These are phyloP conservation scores for Elsinoe perseae DNA, from an alignment of 2,329 filamentous ascomycete genomes.

Conservation along the genomic window DNA sequence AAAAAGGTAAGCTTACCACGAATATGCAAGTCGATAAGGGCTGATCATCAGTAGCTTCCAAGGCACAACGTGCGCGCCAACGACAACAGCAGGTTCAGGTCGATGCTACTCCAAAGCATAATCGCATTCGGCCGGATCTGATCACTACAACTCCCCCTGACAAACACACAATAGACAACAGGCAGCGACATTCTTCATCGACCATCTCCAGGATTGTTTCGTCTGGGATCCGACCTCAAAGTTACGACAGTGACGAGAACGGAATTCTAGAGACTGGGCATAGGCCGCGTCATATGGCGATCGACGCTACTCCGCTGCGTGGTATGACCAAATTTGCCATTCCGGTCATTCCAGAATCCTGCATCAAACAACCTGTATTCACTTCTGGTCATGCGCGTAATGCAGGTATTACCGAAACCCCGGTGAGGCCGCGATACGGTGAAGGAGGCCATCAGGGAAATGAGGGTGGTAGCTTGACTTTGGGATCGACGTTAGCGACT, in stretches of 20 bases:
- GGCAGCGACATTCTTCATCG: slow-evolving; percentile 20
- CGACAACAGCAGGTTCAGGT: slow-evolving; percentile 28
- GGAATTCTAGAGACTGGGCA: slow-evolving; percentile 27
- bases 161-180: slow-evolving; percentile 24
- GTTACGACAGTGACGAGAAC: slow-evolving; percentile 24
- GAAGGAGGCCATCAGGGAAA: neutral
- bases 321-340: slow-evolving; percentile 30
- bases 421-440: slow-evolving; percentile 2
- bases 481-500: slow-evolving; percentile 14
- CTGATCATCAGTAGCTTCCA: slow-evolving; percentile 26
- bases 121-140: slow-evolving; percentile 27
- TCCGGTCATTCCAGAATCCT: slow-evolving; percentile 18
- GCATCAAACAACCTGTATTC: slow-evolving; percentile 12
- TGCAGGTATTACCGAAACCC: slow-evolving; percentile 16
- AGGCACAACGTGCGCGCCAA: slow-evolving; percentile 21
- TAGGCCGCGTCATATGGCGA: slow-evolving; percentile 19
- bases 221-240: slow-evolving; percentile 30
- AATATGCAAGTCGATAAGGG: slow-evolving; percentile 24
- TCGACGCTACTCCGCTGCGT: slow-evolving; percentile 39
- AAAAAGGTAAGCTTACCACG: slow-evolving; percentile 21
- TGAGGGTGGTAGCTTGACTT: slow-evolving; percentile 2
- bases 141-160: slow-evolving; percentile 25
- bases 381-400: neutral
- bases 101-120: slow-evolving; percentile 37
- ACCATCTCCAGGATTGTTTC: slow-evolving; percentile 34